Percentiles rank a stretch among this genome's conserved stretches.
Conservation (phyloP, 2,329 filamentous ascomycete species). For the Alternaria ethzedia region DNA sequence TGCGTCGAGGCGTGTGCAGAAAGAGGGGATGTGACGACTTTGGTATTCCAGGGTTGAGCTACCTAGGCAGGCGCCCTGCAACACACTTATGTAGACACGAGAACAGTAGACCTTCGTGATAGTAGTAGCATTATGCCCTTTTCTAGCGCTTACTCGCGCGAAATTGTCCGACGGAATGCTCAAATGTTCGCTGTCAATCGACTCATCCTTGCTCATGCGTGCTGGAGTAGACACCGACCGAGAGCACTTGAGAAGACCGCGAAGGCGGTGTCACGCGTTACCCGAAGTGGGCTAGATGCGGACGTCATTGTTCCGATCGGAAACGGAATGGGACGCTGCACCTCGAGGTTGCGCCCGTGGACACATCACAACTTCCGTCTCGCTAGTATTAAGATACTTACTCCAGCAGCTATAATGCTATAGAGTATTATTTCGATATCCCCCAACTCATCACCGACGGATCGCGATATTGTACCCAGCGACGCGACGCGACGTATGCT, state of each 20-base stretch:
- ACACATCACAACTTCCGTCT: too few relatives aligned
- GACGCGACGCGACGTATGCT: too few relatives aligned
- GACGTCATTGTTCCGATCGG: too few relatives aligned
- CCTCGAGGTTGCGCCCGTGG: too few relatives aligned
- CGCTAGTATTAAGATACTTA: too few relatives aligned
- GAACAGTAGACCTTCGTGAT: neutral
- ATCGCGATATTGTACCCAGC: too few relatives aligned
- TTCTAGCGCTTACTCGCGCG: neutral
- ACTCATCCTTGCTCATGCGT: neutral
- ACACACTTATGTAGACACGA: neutral
- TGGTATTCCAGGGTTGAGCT: neutral
- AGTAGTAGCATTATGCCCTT: neutral
- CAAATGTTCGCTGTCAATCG: neutral
- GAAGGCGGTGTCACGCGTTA: neutral
- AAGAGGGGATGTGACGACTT: rapidly evolving
- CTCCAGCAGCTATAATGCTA: too few relatives aligned
- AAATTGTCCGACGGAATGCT: neutral
- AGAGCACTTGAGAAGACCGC: neutral
- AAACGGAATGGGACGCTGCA: too few relatives aligned
- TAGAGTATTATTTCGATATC: too few relatives aligned
- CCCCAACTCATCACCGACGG: too few relatives aligned
- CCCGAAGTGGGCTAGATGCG: too few relatives aligned
- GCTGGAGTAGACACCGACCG: neutral
- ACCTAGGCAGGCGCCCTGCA: too few relatives aligned
- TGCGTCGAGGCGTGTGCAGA: rapidly evolving